Evolutionary conservation across 805 yeast genomes (phyloP).

Genomic region (Starmera dryadoides): DNA sequence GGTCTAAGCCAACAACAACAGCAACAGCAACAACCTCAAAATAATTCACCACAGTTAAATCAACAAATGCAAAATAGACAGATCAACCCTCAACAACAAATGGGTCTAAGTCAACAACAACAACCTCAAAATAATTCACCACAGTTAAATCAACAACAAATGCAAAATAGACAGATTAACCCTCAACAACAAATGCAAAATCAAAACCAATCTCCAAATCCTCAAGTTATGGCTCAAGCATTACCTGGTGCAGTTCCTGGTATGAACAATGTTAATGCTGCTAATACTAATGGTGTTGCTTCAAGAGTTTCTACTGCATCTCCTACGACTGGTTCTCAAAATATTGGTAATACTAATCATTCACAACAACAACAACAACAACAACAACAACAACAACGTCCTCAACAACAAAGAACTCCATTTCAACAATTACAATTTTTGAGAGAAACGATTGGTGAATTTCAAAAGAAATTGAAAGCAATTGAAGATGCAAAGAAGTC

Average conservation of each 20-base stretch:
- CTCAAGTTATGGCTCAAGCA: neutral
- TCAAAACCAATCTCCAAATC: slow-evolving; percentile 1
- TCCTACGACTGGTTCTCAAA: neutral
- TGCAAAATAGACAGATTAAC: neutral
- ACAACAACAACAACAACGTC: slow-evolving; percentile 1
- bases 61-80: neutral
- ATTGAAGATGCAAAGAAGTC: slow-evolving; percentile 41
- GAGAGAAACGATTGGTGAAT: slow-evolving; percentile 38
- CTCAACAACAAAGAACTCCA: slow-evolving; percentile 3
- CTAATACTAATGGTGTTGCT: neutral
- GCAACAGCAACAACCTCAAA: slow-evolving; percentile 10
- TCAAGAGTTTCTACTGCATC: neutral
- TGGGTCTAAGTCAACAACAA: slow-evolving; percentile 6
- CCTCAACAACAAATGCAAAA: slow-evolving; percentile 6
- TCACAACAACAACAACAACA: slow-evolving; percentile 14
- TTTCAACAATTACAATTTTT: slow-evolving; percentile 34
- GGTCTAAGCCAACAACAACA: slow-evolving; percentile 39
- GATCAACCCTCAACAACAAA: slow-evolving; percentile 1
- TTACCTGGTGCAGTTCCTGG: neutral
- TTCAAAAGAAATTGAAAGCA: slow-evolving; percentile 41
- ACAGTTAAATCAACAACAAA: neutral
- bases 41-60: slow-evolving; percentile 1
- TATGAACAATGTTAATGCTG: neutral
- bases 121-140: slow-evolving; percentile 2
- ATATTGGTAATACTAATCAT: slow-evolving; percentile 3